These are phyloP conservation scores for Talaromyces atroroseus DNA, from an alignment of 2,329 filamentous ascomycete species.

Conservation along the genomic window DNA sequence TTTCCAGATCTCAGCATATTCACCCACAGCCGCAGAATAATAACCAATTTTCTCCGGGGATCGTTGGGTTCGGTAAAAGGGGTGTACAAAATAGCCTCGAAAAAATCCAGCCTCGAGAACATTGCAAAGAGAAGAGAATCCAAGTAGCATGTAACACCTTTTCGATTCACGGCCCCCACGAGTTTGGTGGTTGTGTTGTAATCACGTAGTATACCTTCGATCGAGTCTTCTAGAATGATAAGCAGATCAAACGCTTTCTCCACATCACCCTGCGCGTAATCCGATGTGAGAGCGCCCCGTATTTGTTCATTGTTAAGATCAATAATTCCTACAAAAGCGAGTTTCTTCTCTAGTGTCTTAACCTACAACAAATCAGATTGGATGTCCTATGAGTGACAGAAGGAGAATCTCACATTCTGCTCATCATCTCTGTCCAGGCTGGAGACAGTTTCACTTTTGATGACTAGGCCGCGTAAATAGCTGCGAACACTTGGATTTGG, in stretches of 20 bases:
- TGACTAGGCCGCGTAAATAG: slow-evolving; percentile 27
- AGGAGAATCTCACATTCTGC: slow-evolving; percentile 26
- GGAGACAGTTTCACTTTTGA: slow-evolving; percentile 18
- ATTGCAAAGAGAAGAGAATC: slow-evolving; percentile 91
- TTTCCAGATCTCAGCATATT: slow-evolving; percentile 83
- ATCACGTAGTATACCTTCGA: slow-evolving; percentile 68
- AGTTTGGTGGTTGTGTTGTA: slow-evolving; percentile 69
- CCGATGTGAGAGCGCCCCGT: slow-evolving; percentile 55
- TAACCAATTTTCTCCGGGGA: slow-evolving; percentile 65
- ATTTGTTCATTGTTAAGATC: slow-evolving; percentile 58
- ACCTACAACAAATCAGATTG: slow-evolving; percentile 32
- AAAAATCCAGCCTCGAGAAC: slow-evolving; percentile 85
- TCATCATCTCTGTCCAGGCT: slow-evolving; percentile 25
- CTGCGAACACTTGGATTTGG: slow-evolving; percentile 8
- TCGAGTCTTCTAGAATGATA: slow-evolving; percentile 71
- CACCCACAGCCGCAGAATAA: slow-evolving; percentile 80
- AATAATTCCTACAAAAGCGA: slow-evolving; percentile 50
- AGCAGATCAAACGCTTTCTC: slow-evolving; percentile 73
- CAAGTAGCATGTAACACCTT: slow-evolving; percentile 87
- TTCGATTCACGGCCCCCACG: slow-evolving; percentile 79
- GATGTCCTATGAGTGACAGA: not conserved
- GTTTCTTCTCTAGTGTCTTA: slow-evolving; percentile 48
- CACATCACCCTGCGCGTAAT: slow-evolving; percentile 62
- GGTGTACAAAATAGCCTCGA: slow-evolving; percentile 85
- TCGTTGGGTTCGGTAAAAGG: slow-evolving; percentile 62